phyloP scores from a whole-genome alignment of 2,329 filamentous ascomycete species.

The Hypoxylon sp. region DNA sequence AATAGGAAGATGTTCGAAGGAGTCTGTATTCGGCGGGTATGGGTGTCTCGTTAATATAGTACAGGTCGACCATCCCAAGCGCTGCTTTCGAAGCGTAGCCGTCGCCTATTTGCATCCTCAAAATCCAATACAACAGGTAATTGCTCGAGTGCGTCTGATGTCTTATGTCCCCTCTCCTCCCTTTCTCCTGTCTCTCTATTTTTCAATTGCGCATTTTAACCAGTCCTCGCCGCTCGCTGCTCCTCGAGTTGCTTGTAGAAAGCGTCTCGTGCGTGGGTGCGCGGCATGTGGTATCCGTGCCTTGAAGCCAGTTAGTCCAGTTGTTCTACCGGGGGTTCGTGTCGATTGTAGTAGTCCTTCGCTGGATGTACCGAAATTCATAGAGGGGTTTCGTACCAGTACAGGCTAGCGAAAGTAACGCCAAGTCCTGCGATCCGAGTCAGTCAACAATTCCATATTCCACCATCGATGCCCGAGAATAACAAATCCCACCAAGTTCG shows the following conservation, averaged over 20 bases:
- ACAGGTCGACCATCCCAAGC: slow-evolving; percentile 40
- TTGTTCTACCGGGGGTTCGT: slow-evolving; percentile 10
- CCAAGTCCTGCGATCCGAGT: slow-evolving; percentile 61
- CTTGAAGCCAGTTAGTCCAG: slow-evolving; percentile 52
- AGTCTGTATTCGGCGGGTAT: slow-evolving; percentile 37
- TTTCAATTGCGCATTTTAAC: slow-evolving; percentile 28
- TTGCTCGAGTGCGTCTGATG: slow-evolving; percentile 37
- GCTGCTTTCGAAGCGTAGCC: slow-evolving; percentile 35
- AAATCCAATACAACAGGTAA: slow-evolving; percentile 17
- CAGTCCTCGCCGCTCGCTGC: slow-evolving; percentile 59
- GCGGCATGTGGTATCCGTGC: slow-evolving; percentile 73
- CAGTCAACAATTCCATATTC: slow-evolving; percentile 45
- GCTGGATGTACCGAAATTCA: slow-evolving; percentile 7
- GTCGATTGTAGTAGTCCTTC: neutral
- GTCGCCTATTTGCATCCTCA: slow-evolving; percentile 35
- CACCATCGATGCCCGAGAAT: neutral
- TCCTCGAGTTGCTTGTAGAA: slow-evolving; percentile 70
- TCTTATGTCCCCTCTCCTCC: slow-evolving; percentile 12
- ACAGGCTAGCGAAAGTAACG: slow-evolving; percentile 65
- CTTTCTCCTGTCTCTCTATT: slow-evolving; percentile 5
- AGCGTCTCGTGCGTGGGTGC: slow-evolving; percentile 68
- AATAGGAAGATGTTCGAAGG: slow-evolving; percentile 31
- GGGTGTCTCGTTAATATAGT: slow-evolving; percentile 42
- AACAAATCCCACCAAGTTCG: neutral
- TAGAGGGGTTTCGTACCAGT: slow-evolving; percentile 62